Base-by-base conservation (phyloP, 352 stramenopile species). In the Phytophthora cryptogea region DNA sequence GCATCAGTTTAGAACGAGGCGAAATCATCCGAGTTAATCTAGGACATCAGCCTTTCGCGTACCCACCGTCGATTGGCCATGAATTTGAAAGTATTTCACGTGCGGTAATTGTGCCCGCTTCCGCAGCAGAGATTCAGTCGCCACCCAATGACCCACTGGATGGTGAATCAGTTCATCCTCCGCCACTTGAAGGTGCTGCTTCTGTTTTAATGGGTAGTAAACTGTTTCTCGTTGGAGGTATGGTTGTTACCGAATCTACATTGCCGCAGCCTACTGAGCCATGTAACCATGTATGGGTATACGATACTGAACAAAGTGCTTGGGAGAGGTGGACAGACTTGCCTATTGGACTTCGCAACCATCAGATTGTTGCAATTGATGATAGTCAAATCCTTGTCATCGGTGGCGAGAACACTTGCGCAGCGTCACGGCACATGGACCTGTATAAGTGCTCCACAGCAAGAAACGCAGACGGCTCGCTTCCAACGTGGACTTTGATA, bases 11-110 rank as follows among this genome's bases (percentile, higher is more conserved):
- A 16, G 87, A 96, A 54, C 74, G 87, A 32, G 86, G 86, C 13
- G 85, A 96, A 54, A 92, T 96, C 54, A 94, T 96, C 51, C 83
- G 87, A 10, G 67, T 94, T 7, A 96, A 96, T 45, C 66, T 96
- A 13, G 87, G 87, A 0, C 80, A 94, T 53, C 81, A 87, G 31
- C 70, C 87, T 35, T 96, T 96, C 53, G 76, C 73, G 10, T 88
- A 90, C 26, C 86, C 85, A 4, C 81, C 86, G 0, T 80, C 82
- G 3, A 76, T 74, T 46, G 74, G 68, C 7, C 62, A 72, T 26
- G 79, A 90, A 11, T 89, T 88, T 51, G 85, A 92, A 33, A 80
- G 74, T 6, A 74, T 95, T 31, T 81, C 68, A 32, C 76, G 75
- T 42, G 83, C 83, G 27, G 83, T 90, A 11, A 58, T 43, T 14